phyloP scores from a whole-genome alignment of 1,284 basidiomycete genomes.

The Ustilago tritici region DNA sequence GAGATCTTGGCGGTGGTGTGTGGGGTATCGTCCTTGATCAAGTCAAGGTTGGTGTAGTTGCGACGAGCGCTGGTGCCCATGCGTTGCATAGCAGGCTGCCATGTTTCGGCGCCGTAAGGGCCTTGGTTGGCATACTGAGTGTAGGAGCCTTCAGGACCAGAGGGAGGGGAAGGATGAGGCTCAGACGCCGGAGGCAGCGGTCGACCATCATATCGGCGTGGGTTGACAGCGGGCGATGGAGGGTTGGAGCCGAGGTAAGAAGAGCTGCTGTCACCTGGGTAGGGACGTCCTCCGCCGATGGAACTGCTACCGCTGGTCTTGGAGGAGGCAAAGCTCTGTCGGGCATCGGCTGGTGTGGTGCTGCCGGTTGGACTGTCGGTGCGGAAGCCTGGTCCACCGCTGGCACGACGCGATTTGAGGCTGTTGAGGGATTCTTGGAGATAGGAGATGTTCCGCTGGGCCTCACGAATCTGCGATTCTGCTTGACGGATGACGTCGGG shows the following conservation, averaged over 20 bases:
- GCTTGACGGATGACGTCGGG: slow-evolving; percentile 80
- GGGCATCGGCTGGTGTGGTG: slow-evolving; percentile 25
- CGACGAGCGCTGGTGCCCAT: slow-evolving; percentile 60
- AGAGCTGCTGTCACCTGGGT: slow-evolving; percentile 55
- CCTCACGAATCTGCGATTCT: slow-evolving; percentile 88
- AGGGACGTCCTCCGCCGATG: slow-evolving; percentile 25
- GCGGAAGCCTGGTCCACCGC: slow-evolving; percentile 43
- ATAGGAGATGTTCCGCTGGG: slow-evolving; percentile 85
- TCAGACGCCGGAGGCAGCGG: slow-evolving; percentile 42
- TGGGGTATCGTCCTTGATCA: slow-evolving; percentile 97
- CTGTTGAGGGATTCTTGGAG: slow-evolving; percentile 87
- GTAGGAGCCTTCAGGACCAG: slow-evolving; percentile 31
- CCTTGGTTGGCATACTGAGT: slow-evolving; percentile 51
- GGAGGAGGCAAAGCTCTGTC: slow-evolving; percentile 51
- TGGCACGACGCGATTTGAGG: slow-evolving; percentile 78
- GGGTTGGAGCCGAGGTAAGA: slow-evolving; percentile 47
- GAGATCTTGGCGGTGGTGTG: slow-evolving; percentile 96
- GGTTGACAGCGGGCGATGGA: slow-evolving; percentile 41
- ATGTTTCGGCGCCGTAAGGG: slow-evolving; percentile 37
- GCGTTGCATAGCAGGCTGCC: slow-evolving; percentile 60
- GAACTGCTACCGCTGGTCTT: slow-evolving; percentile 28
- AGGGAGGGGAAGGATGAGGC: background rate
- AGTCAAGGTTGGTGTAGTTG: slow-evolving; percentile 74
- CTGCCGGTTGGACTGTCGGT: slow-evolving; percentile 45
- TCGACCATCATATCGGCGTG: slow-evolving; percentile 53